Conservation (phyloP, 106 monocot species). For the Narthecium ossifragum region DNA sequence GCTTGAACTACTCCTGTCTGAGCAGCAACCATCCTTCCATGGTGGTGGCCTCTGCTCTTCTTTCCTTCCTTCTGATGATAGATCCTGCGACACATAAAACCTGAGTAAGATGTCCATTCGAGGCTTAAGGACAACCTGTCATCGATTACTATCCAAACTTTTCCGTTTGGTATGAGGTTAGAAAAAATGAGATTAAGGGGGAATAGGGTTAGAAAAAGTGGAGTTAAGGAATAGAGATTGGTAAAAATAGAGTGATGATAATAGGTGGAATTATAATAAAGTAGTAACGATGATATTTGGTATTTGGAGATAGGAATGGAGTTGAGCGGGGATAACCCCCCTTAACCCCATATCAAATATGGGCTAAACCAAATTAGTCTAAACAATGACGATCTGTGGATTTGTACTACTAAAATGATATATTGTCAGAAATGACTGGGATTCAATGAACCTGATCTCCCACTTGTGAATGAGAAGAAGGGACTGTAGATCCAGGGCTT, state of each 20-base stretch:
- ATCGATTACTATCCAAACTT: too few relatives aligned
- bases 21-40: slow-evolving; percentile 10
- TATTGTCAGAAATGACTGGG: too few relatives aligned
- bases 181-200: too few relatives aligned
- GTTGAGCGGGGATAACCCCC: too few relatives aligned
- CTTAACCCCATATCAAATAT: not conserved
- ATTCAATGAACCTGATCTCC: slow-evolving; percentile 39
- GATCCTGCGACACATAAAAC: slow-evolving; percentile 21
- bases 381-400: not conserved
- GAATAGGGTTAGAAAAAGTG: not conserved
- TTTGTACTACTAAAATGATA: not conserved
- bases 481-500: slow-evolving; percentile 61
- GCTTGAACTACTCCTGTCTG: slow-evolving; percentile 41
- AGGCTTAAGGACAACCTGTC: too few relatives aligned
- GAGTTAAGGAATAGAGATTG: too few relatives aligned
- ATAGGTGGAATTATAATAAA: not conserved
- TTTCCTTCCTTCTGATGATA: slow-evolving; percentile 34
- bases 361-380: not conserved
- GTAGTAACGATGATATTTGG: not conserved
- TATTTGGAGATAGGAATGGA: too few relatives aligned
- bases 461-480: slow-evolving; percentile 34
- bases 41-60: slow-evolving; percentile 17
- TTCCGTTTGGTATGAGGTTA: too few relatives aligned
- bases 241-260: too few relatives aligned
- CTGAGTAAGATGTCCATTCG: not conserved